These are phyloP conservation scores for Xerophyta viscosa DNA, from an alignment of 106 monocot species.

Conservation along the genomic window DNA sequence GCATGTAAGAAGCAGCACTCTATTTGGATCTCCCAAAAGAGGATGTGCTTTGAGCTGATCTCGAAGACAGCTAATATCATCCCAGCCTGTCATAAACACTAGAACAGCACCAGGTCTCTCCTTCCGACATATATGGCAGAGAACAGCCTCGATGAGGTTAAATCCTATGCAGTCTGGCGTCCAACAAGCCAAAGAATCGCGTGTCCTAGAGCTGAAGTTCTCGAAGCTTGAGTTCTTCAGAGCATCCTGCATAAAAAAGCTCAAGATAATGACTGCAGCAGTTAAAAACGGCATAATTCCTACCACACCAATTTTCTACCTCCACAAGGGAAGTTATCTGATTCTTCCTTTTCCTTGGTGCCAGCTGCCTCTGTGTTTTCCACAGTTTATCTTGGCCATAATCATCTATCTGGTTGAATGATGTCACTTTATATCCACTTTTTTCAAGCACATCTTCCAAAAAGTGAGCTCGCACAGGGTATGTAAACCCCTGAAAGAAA, in stretches of 20 bases:
- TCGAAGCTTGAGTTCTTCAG: constrained; percentile 80
- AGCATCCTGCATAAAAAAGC: constrained; percentile 53
- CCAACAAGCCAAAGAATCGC: constrained; percentile 92
- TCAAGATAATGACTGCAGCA: background rate
- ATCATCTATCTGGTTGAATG: constrained; percentile 95
- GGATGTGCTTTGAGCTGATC: constrained; percentile 98
- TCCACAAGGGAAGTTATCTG: constrained; percentile 88
- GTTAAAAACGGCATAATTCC: no score
- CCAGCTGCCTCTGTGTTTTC: constrained; percentile 93
- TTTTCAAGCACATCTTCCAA: constrained; percentile 92
- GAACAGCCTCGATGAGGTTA: constrained; percentile 95
- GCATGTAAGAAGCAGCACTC: constrained; percentile 81
- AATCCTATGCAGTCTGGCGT: constrained; percentile 97
- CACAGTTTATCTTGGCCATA: constrained; percentile 99
- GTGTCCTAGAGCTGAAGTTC: constrained; percentile 60
- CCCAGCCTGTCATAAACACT: constrained; percentile 99
- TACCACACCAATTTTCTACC: constrained; percentile 27
- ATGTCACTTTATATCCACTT: constrained; percentile 87
- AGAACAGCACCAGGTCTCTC: constrained; percentile 84
- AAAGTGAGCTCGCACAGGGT: constrained; percentile 82
- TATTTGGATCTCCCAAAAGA: constrained; percentile 93
- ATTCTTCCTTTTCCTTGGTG: constrained; percentile 88
- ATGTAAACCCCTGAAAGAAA: constrained; percentile 78
- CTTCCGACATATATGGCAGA: constrained; percentile 96
- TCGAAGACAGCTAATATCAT: constrained; percentile 94